Conservation (phyloP, 768 basidiomycete genomes). For the Tephrocybe sp. region DNA sequence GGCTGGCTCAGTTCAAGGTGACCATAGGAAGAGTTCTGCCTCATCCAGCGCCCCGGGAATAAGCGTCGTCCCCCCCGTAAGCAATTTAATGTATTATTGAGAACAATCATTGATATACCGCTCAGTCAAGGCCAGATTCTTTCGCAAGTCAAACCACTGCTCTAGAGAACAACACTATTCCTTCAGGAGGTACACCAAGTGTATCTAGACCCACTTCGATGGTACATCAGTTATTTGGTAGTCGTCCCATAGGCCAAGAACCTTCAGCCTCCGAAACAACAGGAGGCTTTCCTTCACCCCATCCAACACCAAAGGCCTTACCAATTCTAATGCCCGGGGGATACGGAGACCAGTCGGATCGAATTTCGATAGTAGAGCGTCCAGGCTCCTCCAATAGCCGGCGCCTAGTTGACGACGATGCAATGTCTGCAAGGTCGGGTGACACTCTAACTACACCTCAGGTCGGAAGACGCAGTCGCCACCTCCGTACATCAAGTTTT, state of each 20-base stretch:
- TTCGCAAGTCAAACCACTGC: conserved; percentile 1
- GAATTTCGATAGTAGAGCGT: conserved; percentile 3
- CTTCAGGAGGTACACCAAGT: neutral
- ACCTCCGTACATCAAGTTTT: neutral
- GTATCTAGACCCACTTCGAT: conserved; percentile 6
- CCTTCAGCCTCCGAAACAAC: neutral
- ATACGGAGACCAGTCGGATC: conserved; percentile 6
- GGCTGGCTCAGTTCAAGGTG: conserved; percentile 6
- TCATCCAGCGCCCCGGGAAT: conserved; percentile 31
- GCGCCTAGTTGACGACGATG: conserved; percentile 13
- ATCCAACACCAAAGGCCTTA: neutral
- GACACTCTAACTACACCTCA: conserved; percentile 16
- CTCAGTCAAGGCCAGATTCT: conserved; percentile 14
- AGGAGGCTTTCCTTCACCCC: neutral
- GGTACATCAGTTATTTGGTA: neutral
- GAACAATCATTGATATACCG: neutral
- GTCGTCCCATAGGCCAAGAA: neutral
- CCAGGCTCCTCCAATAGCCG: conserved; percentile 5
- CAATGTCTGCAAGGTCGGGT: conserved; percentile 10
- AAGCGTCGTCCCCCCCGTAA: conserved; percentile 38
- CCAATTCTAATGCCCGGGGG: conserved; percentile 17
- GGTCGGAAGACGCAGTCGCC: neutral
- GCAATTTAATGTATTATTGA: conserved; percentile 5
- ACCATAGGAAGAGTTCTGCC: conserved; percentile 15
- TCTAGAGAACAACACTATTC: neutral